A percentile compares a stretch with the other conserved stretches of the same genome.
These are phyloP conservation scores for Cronartium ribicola DNA, from an alignment of 1,284 basidiomycete genomes.

Conservation along the genomic window DNA sequence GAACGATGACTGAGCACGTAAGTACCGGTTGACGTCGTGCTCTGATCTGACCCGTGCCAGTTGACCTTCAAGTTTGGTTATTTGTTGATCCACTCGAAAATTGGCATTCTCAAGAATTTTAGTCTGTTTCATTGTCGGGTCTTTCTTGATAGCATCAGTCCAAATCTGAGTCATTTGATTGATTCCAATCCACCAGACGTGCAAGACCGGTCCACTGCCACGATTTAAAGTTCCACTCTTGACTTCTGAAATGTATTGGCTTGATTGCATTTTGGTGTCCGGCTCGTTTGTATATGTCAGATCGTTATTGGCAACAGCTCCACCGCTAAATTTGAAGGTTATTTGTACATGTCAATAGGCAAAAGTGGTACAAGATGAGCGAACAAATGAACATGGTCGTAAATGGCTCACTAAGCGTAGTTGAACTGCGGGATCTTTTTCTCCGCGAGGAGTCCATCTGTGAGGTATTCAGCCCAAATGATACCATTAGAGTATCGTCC, in stretches of 20 bases:
- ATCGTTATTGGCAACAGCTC: constrained; percentile 34
- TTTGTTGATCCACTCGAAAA: background rate
- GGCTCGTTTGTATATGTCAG: constrained; percentile 17
- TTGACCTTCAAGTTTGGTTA: background rate
- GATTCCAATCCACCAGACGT: constrained; percentile 37
- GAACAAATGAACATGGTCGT: background rate
- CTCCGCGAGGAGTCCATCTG: constrained; percentile 7
- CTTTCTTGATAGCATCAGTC: constrained; percentile 13
- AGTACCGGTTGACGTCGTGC: background rate
- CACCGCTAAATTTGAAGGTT: constrained; percentile 22
- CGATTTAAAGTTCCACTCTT: constrained; percentile 11
- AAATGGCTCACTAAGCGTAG: constrained; percentile 31
- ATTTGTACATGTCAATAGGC: background rate
- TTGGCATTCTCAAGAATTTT: background rate
- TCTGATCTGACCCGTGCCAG: background rate
- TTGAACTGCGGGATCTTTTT: constrained; percentile 17
- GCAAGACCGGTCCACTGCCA: constrained; percentile 24
- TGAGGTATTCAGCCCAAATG: constrained; percentile 34
- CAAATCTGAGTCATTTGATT: constrained; percentile 39
- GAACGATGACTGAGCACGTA: background rate
- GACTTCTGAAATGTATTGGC: constrained; percentile 22
- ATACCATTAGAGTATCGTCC: constrained; percentile 42
- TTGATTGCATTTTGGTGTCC: constrained; percentile 27
- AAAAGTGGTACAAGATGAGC: background rate
- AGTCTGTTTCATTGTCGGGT: background rate